Evolutionary conservation across 2,329 filamentous ascomycete species (phyloP).

Genomic region (Tolypocladium sp.): DNA sequence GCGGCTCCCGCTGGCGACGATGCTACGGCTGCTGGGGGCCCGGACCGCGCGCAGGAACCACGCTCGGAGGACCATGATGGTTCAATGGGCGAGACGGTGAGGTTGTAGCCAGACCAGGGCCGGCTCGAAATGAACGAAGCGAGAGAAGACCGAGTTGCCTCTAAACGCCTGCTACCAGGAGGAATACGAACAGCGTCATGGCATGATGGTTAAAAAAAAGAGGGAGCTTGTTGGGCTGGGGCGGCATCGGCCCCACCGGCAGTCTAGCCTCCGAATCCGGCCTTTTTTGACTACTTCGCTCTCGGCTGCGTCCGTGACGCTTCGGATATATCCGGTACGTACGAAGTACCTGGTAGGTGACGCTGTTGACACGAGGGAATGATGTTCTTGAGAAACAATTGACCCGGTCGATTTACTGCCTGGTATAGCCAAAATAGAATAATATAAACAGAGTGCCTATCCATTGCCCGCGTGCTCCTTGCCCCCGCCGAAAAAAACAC

Average conservation of each 20-base stretch:
- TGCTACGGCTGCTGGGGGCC: conserved; percentile 2
- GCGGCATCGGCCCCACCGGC: background rate
- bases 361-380: background rate
- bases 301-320: background rate
- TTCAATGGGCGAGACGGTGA: background rate
- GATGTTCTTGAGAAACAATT: background rate
- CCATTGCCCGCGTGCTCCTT: background rate
- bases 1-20: background rate
- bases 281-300: background rate
- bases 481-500: background rate
- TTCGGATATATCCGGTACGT: background rate
- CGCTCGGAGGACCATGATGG: conserved; percentile 10
- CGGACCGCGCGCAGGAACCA: conserved; percentile 9
- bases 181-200: background rate
- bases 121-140: background rate
- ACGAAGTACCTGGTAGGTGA: background rate
- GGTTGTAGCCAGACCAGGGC: background rate
- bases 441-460: background rate
- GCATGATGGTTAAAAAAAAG: background rate
- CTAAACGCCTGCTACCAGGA: background rate
- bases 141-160: background rate
- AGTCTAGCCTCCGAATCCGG: background rate
- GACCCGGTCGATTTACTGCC: background rate
- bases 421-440: background rate
- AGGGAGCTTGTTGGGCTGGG: background rate